Evolutionary conservation across 257 asterid genomes (phyloP), one percentile per base, ranked within the genome.

Genomic region (Vinca minor): DNA sequence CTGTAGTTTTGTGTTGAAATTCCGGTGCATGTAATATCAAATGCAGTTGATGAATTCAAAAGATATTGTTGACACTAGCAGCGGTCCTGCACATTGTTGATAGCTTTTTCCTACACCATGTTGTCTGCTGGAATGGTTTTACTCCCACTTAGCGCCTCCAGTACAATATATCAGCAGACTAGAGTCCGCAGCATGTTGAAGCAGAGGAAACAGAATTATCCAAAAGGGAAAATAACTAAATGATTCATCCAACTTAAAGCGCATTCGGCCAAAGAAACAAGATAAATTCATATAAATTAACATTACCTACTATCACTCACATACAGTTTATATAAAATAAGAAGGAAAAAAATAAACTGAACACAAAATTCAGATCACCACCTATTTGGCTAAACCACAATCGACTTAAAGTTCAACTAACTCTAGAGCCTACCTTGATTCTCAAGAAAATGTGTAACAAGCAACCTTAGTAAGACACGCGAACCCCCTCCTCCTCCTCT

Each of bases 351-450:
- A 65, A 64, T 63, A 63, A n/a, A n/a, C n/a, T n/a, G n/a, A 61
- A 82, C 65, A 81, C 83, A 78, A 63, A 53, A 73, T 63, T 73
- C 72, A 64, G 78, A 68, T 72, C 71, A 55, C 76, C 62, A n/a
- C 7, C 42, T 38, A 71, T 56, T 53, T 47, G 60, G 41, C 76
- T 72, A 61, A 72, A 62, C 65, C 73, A 63, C 75, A 58, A 63
- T 69, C 76, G 67, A 58, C 78, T 72, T 29, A 55, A 32, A 55
- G 32, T 59, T 68, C 84, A 61, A 72, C 86, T 74, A 73, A 76
- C 64, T 76, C 79, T 71, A 74, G 73, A 73, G 80, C 85, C 87
- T 76, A 66, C 50, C 66, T 29, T 62, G 70, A 46, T 44, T 50
- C 62, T 57, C 76, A 69, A n/a, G 54, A 67, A 49, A 57, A 57